A percentile compares a stretch with the other conserved stretches of the same genome.
phyloP scores from a whole-genome alignment of 2,329 filamentous ascomycete species.

The Diaporthe sp. region DNA sequence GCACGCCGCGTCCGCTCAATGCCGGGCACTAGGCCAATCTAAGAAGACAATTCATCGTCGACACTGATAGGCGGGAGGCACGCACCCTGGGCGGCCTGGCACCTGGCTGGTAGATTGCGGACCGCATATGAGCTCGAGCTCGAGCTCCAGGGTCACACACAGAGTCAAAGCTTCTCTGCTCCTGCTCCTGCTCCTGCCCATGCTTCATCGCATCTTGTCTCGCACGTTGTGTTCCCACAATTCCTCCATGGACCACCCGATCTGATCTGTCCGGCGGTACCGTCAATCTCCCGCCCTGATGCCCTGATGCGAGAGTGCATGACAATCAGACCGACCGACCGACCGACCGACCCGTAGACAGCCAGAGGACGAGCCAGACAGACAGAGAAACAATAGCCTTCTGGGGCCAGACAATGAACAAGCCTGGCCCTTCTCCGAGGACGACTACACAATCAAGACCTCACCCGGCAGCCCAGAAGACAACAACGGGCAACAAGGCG shows the following conservation, averaged over 20 bases:
- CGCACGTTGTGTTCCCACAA: slow-evolving; percentile 18
- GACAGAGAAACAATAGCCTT: neutral
- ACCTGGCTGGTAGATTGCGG: slow-evolving; percentile 16
- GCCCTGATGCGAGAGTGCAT: slow-evolving; percentile 10
- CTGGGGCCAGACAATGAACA: slow-evolving; percentile 14
- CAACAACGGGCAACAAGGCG: slow-evolving; percentile 6
- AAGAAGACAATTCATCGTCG: slow-evolving; percentile 17
- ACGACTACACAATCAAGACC: neutral
- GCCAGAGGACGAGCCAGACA: neutral
- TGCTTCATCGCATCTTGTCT: slow-evolving; percentile 10
- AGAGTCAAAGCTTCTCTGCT: slow-evolving; percentile 20
- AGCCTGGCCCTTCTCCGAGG: neutral
- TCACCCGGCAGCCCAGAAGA: neutral
- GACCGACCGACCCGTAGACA: neutral
- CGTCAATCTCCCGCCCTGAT: slow-evolving; percentile 22
- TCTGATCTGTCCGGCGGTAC: slow-evolving; percentile 18
- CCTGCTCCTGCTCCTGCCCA: neutral
- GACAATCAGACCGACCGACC: neutral
- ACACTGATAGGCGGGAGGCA: slow-evolving; percentile 22
- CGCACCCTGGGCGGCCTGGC: neutral
- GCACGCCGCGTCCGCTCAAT: slow-evolving; percentile 7
- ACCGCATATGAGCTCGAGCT: slow-evolving; percentile 17
- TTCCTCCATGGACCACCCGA: neutral
- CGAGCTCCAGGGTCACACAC: neutral
- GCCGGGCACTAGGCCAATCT: slow-evolving; percentile 19